phyloP scores from a whole-genome alignment of 768 basidiomycete genomes.

The Amyloporia xantha region DNA sequence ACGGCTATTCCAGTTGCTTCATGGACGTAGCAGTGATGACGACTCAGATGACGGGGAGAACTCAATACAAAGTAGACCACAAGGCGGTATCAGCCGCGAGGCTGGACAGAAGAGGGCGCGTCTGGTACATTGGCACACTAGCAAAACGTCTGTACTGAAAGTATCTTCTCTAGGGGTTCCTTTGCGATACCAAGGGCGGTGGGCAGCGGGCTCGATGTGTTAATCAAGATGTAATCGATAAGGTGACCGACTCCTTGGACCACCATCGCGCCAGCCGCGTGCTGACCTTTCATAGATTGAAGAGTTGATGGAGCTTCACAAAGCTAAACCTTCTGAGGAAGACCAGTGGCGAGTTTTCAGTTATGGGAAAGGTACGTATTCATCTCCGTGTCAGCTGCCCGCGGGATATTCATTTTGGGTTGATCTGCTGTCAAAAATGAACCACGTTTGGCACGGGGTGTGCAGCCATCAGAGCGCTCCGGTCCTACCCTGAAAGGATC shows the following conservation, averaged over 20 bases:
- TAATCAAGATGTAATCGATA: constrained; percentile 73
- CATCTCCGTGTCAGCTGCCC: not conserved
- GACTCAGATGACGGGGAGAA: not conserved
- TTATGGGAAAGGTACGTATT: constrained; percentile 56
- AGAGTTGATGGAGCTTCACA: constrained; percentile 60
- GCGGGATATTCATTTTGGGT: too few relatives aligned
- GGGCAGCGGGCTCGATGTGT: constrained; percentile 28
- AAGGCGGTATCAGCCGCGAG: not conserved
- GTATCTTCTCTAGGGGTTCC: constrained; percentile 49
- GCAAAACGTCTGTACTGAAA: too few relatives aligned
- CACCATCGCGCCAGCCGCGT: not conserved
- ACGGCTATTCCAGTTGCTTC: not conserved
- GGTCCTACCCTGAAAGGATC: constrained; percentile 52
- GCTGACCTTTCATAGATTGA: constrained; percentile 39
- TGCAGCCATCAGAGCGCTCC: constrained; percentile 54
- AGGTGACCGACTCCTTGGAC: constrained; percentile 33
- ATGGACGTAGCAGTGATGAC: not conserved
- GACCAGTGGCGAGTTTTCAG: constrained; percentile 62
- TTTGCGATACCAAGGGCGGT: constrained; percentile 49
- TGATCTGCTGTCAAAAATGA: too few relatives aligned
- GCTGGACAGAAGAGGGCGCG: constrained; percentile 10
- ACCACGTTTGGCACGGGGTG: too few relatives aligned
- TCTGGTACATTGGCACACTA: too few relatives aligned
- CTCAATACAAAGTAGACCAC: not conserved
- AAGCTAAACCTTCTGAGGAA: constrained; percentile 49